These are phyloP conservation scores for Neoscytalidium dimidiatum DNA, from an alignment of 2,329 filamentous ascomycete species.

Conservation along the genomic window DNA sequence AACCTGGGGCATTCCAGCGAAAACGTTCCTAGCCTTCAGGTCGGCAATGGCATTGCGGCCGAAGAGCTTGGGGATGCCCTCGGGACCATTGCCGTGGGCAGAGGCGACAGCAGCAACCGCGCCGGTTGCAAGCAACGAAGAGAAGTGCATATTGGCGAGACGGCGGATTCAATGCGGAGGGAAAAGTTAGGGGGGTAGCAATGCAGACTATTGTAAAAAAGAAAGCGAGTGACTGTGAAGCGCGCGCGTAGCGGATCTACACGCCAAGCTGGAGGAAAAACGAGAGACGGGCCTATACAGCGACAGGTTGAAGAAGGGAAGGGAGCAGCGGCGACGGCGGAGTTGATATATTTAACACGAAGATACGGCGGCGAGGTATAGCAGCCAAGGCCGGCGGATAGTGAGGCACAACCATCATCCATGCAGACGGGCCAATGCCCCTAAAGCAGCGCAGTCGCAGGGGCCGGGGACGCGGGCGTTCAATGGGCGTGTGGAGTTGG, in stretches of 20 bases:
- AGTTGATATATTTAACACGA: constrained; percentile 2
- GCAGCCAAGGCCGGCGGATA: neutral
- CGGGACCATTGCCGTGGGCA: constrained; percentile 31
- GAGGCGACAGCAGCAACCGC: constrained; percentile 32
- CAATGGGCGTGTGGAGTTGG: constrained; percentile 1
- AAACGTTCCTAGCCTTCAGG: constrained; percentile 35
- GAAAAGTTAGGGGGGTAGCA: neutral
- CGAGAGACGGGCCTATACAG: neutral
- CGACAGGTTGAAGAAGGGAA: neutral
- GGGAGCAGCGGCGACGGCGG: neutral
- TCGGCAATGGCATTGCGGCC: constrained; percentile 37
- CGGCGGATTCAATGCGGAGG: constrained; percentile 14
- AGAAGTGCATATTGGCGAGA: constrained; percentile 33
- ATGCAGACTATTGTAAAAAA: neutral
- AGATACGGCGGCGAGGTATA: neutral
- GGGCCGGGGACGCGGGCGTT: neutral
- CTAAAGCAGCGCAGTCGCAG: neutral
- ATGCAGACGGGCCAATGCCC: constrained; percentile 8
- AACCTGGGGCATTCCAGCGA: constrained; percentile 27
- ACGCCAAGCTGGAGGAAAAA: constrained; percentile 5
- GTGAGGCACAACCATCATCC: neutral
- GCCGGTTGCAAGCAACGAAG: constrained; percentile 30
- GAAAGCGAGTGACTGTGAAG: constrained; percentile 7
- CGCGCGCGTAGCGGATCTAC: constrained; percentile 2
- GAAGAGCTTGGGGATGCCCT: constrained; percentile 35